Percentiles rank a stretch among this genome's conserved stretches.
Conservation (phyloP, 1,139 yeast genomes). For the Waltiozyma sp. region DNA sequence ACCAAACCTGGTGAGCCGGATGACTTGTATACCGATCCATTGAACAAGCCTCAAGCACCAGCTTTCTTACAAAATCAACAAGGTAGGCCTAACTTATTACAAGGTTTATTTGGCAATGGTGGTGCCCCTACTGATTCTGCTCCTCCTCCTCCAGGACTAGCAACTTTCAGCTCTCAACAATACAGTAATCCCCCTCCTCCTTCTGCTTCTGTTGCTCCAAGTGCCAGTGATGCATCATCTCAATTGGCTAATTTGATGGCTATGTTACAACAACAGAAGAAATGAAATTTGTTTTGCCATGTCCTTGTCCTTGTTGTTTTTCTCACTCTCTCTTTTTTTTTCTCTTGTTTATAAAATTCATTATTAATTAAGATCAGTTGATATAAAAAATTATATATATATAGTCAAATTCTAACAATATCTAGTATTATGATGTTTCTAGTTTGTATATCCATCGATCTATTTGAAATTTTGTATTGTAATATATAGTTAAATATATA, state of each 20-base stretch:
- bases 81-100: conserved; percentile 36
- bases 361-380: too few relatives aligned
- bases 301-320: too few relatives aligned
- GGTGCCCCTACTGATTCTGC: conserved; percentile 10
- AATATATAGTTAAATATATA: too few relatives aligned
- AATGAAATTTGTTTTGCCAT: not conserved
- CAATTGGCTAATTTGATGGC: conserved; percentile 29
- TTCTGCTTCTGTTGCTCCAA: conserved; percentile 17
- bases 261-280: conserved; percentile 26
- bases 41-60: conserved; percentile 24
- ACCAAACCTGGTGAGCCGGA: conserved; percentile 54
- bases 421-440: too few relatives aligned
- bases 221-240: conserved; percentile 21
- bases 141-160: conserved; percentile 8
- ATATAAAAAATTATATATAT: too few relatives aligned
- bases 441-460: too few relatives aligned
- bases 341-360: too few relatives aligned
- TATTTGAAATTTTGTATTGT: too few relatives aligned
- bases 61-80: conserved; percentile 18
- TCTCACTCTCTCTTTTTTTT: too few relatives aligned
- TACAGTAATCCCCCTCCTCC: conserved; percentile 15
- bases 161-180: not conserved
- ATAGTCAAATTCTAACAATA: too few relatives aligned
- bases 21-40: conserved; percentile 23
- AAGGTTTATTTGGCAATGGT: conserved; percentile 29